Evolutionary conservation across 2,329 filamentous ascomycete species (phyloP), one percentile per base, ranked within the genome.

Genomic region (Bipolaris zeicola): DNA sequence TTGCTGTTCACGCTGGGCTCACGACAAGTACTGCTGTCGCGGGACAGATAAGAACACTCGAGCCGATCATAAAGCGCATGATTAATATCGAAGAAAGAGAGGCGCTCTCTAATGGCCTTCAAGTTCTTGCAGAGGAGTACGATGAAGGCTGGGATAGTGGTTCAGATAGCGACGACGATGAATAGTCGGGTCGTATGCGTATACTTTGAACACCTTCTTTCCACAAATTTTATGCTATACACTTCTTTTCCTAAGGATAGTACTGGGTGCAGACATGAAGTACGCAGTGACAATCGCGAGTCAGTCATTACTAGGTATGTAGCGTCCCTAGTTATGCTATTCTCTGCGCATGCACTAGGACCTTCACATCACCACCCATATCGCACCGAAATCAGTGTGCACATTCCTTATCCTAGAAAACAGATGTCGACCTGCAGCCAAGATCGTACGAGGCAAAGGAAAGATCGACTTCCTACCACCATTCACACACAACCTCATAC

Each of bases 91-190:
- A 96, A 57, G 93, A 98, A 69, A 84, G 94, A 39, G 95, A 99
- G 76, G 81, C 82, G 2, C 80, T 98, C n/a, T 85, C 87, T 43
- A 95, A 96, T 70, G 87, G 89, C 11, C 80, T 99, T 37, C 87
- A 89, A 22, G 89, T 90, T 57, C 87, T 98, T 67, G 89, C 89
- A 1, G 93, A 96, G 69, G 90, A 90, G 57, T 98, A 97, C 73
- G 87, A 91, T 65, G 91, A 95, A 59, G 92, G 92, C 1, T 96
- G 91, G 90, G 87, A 87, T 11, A 92, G 89, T 68, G 91, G 87
- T 37, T 55, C 62, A 31, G 72, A 75, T 41, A 89, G 91, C 65
- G 83, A 87, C 7, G 88, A 86, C 18, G 87, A 91, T 55, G 88
- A 91, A 45, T 79, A 64, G 62, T 45, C 24, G 50, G 34, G 18